Evolutionary conservation across 371 early-diverging fungal species (phyloP).

Genomic region (Mucor velutinosus): DNA sequence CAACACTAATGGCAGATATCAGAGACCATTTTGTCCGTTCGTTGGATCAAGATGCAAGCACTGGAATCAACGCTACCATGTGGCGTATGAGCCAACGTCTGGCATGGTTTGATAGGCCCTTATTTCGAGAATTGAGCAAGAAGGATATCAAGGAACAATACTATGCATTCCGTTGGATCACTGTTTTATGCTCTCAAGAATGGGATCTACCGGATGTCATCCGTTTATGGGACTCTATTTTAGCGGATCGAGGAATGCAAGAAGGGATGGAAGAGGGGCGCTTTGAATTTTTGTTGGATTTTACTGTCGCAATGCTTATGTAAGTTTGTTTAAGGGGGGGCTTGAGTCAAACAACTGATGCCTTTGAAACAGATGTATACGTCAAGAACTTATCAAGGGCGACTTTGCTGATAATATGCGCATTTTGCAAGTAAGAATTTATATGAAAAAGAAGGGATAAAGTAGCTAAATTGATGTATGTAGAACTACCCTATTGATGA

Average conservation of each 20-base stretch:
- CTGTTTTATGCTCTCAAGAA: slow-evolving; percentile 83
- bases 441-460: not conserved
- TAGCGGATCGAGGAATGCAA: slow-evolving; percentile 64
- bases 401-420: slow-evolving; percentile 70
- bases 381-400: slow-evolving; percentile 58
- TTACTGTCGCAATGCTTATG: slow-evolving; percentile 79
- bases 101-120: slow-evolving; percentile 58
- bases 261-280: slow-evolving; percentile 35
- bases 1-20: slow-evolving; percentile 70
- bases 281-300: slow-evolving; percentile 78
- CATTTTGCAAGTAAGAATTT: slow-evolving; percentile 55
- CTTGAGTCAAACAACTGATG: not conserved
- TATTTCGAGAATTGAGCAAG: slow-evolving; percentile 66
- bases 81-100: slow-evolving; percentile 63
- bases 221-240: slow-evolving; percentile 82
- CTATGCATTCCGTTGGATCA: slow-evolving; percentile 87
- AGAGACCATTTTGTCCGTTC: slow-evolving; percentile 83
- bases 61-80: slow-evolving; percentile 67
- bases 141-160: slow-evolving; percentile 78
- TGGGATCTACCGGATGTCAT: slow-evolving; percentile 83
- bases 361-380: slow-evolving; percentile 48
- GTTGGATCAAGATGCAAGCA: slow-evolving; percentile 60
- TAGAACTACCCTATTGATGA: slow-evolving; percentile 59
- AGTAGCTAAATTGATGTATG: not conserved
- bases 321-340: slow-evolving; percentile 34